Evolutionary conservation across 1,284 basidiomycete species (phyloP).

Genomic region (Sanghuangporus baumii): DNA sequence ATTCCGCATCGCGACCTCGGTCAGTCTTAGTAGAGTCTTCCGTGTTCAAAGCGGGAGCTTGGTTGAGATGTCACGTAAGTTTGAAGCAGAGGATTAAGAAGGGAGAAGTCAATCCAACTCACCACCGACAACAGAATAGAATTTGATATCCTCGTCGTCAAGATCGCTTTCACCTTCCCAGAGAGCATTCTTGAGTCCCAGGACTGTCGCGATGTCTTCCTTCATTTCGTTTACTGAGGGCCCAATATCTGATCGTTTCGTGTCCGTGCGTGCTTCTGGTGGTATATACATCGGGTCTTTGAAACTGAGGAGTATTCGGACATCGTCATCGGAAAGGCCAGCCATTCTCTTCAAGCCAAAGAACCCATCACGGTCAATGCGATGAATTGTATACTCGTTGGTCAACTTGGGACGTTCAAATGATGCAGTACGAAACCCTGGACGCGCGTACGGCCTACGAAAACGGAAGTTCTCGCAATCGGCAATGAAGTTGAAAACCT

Average conservation of each 20-base stretch:
- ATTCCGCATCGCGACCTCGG: background rate
- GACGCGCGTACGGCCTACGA: background rate
- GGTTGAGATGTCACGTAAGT: background rate
- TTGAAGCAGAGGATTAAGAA: background rate
- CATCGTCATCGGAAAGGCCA: background rate
- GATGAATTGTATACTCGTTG: background rate
- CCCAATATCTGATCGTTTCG: background rate
- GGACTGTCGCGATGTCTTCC: background rate
- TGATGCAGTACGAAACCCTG: background rate
- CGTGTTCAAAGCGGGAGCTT: background rate
- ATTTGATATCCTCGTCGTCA: background rate
- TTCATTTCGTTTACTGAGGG: background rate
- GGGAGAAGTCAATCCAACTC: background rate
- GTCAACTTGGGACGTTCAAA: background rate
- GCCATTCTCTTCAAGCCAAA: background rate
- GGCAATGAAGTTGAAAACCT: background rate
- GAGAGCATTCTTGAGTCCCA: background rate
- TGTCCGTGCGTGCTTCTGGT: background rate
- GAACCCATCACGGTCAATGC: background rate
- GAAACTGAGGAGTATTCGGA: background rate
- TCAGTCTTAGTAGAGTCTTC: background rate
- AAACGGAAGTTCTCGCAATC: background rate
- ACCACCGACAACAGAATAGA: background rate
- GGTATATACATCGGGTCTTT: background rate
- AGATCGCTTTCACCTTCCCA: background rate